These are phyloP conservation scores for Clavispora carvajalis DNA, from an alignment of 805 yeast species.

Conservation along the genomic window DNA sequence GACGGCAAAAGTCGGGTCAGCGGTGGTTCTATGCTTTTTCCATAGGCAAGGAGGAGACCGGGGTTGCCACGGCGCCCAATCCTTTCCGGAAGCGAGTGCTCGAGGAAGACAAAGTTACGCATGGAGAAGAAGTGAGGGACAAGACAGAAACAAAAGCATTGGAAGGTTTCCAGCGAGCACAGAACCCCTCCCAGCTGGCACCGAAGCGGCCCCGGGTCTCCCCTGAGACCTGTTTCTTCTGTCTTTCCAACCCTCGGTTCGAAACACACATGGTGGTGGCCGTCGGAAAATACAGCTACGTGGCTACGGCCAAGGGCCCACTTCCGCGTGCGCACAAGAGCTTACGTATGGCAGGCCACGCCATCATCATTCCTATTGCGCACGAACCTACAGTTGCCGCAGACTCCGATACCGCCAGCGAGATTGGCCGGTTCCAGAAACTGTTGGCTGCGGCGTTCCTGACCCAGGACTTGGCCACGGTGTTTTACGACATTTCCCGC, in stretches of 20 bases:
- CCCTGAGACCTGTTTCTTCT: constrained; percentile 72
- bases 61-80: constrained; percentile 9
- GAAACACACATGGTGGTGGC: constrained; percentile 78
- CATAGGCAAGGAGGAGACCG: constrained; percentile 16
- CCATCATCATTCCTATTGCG: constrained; percentile 70
- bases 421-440: constrained; percentile 42
- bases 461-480: constrained; percentile 39
- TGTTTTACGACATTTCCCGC: constrained; percentile 68
- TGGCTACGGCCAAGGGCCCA: constrained; percentile 87
- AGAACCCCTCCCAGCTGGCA: no score
- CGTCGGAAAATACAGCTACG: constrained; percentile 59
- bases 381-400: constrained; percentile 47
- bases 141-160: no score
- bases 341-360: constrained; percentile 71
- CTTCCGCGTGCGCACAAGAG: constrained; percentile 47
- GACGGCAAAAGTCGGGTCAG: constrained; percentile 48
- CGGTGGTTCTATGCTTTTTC: constrained; percentile 75
- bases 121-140: no score
- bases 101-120: constrained; percentile 8
- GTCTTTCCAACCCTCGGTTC: constrained; percentile 72
- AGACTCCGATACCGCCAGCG: constrained; percentile 19
- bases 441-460: constrained; percentile 48
- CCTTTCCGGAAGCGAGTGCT: constrained; percentile 18
- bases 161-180: no score
- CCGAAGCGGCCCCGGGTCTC: constrained; percentile 38